phyloP scores from a whole-genome alignment of 495 filamentous ascomycete species.

The Penicillium samsonianum region DNA sequence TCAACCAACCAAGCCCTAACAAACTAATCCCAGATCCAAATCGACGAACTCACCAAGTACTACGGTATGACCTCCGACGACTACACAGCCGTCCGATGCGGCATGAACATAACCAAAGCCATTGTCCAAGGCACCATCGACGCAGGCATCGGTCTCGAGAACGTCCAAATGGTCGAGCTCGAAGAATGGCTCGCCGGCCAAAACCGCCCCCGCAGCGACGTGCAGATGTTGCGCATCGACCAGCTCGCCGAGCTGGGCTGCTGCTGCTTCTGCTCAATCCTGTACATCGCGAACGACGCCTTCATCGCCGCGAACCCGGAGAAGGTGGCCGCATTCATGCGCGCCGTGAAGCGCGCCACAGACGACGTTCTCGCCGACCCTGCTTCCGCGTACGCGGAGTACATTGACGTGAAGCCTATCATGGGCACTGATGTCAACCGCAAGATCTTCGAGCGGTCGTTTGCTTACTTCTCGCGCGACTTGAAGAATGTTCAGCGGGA shows the following conservation, averaged over 20 bases:
- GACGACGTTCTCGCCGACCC: slow-evolving; percentile 65
- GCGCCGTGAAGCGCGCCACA: slow-evolving; percentile 64
- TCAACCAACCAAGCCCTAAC: neutral
- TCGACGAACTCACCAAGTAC: slow-evolving; percentile 71
- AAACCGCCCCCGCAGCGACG: slow-evolving; percentile 59
- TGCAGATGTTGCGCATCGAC: slow-evolving; percentile 74
- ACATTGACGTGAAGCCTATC: slow-evolving; percentile 66
- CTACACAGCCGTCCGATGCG: slow-evolving; percentile 68
- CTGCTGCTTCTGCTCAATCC: slow-evolving; percentile 74
- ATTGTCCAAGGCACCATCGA: slow-evolving; percentile 67
- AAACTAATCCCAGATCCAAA: slow-evolving; percentile 55
- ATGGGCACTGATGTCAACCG: slow-evolving; percentile 65
- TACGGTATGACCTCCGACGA: slow-evolving; percentile 68
- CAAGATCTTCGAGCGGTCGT: slow-evolving; percentile 73
- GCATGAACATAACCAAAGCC: slow-evolving; percentile 64
- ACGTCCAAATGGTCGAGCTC: slow-evolving; percentile 73
- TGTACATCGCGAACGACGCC: slow-evolving; percentile 68
- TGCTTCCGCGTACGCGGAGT: slow-evolving; percentile 58
- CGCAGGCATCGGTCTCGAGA: slow-evolving; percentile 71
- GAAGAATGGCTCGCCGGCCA: slow-evolving; percentile 66
- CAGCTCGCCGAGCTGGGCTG: slow-evolving; percentile 70
- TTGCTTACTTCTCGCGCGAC: slow-evolving; percentile 69
- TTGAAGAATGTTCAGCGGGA: slow-evolving; percentile 69
- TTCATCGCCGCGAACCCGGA: slow-evolving; percentile 63
- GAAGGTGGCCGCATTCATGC: slow-evolving; percentile 59